phyloP scores from a whole-genome alignment of 371 early-diverging fungal genomes.

The Syncephalastrum sp. region DNA sequence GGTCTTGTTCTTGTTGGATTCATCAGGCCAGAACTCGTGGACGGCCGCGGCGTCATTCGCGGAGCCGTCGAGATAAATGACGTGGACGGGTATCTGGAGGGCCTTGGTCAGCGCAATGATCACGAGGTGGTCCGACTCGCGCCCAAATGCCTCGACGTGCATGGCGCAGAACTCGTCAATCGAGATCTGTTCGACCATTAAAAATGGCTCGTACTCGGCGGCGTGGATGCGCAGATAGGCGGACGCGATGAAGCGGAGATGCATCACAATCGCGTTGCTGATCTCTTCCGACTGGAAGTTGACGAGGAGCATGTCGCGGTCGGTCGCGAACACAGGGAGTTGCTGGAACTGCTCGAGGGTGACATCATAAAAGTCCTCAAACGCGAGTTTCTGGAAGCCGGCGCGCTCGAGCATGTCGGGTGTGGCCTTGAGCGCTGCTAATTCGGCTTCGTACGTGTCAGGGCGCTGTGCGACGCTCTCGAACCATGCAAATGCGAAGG shows the following conservation, averaged over 20 bases:
- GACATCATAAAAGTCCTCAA: conserved; percentile 65
- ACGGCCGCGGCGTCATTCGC: conserved; percentile 46
- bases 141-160: conserved; percentile 72
- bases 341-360: conserved; percentile 45
- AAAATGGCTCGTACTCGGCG: conserved; percentile 68
- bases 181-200: conserved; percentile 56
- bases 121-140: conserved; percentile 71
- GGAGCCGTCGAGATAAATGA: conserved; percentile 67
- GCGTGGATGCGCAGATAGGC: conserved; percentile 64
- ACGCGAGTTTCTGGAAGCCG: conserved; percentile 60
- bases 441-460: conserved; percentile 27
- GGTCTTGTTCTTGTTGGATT: conserved; percentile 18
- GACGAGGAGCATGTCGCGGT: conserved; percentile 48
- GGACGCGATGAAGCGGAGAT: conserved; percentile 64
- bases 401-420: conserved; percentile 47
- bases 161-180: conserved; percentile 66
- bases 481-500: conserved; percentile 71
- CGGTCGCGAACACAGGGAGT: conserved; percentile 27
- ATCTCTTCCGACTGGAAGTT: conserved; percentile 62
- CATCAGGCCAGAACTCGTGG: conserved; percentile 53
- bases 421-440: conserved; percentile 41
- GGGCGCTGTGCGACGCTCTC: conserved; percentile 48
- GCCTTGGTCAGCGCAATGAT: conserved; percentile 65
- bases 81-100: conserved; percentile 54
- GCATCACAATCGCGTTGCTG: conserved; percentile 69